Conservation (phyloP, 805 yeast species). For the Wickerhamiella australiensis region DNA sequence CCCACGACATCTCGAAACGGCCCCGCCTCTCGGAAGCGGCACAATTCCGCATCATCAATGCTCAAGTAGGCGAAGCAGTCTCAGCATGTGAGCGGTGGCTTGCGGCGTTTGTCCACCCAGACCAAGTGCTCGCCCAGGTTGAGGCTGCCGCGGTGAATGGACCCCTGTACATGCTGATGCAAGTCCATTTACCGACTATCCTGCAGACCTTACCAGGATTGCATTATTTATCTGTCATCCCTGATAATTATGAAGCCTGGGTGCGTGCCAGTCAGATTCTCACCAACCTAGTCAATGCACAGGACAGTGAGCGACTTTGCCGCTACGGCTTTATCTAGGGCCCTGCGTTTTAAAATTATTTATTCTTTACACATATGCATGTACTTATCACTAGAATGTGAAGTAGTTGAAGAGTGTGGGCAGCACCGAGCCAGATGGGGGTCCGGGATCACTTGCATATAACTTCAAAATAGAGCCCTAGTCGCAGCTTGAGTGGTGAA, state of each 20-base stretch:
- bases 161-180: not conserved
- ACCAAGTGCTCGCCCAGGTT: constrained; percentile 3
- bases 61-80: constrained; percentile 3
- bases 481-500: too few species aligned
- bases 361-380: not conserved
- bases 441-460: too few species aligned
- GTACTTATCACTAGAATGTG: not conserved
- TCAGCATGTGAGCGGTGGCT: constrained; percentile 3
- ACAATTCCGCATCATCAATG: constrained; percentile 2
- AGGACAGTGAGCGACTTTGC: not conserved
- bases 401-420: not conserved
- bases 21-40: constrained; percentile 8
- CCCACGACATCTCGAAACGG: constrained; percentile 2
- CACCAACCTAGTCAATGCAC: not conserved
- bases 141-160: constrained; percentile 7
- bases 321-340: constrained; percentile 6
- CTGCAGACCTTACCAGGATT: not conserved
- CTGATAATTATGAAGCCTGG: constrained; percentile 5
- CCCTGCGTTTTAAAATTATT: not conserved
- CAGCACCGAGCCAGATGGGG: too few species aligned
- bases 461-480: too few species aligned
- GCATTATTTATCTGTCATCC: not conserved
- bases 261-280: not conserved
- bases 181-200: not conserved
- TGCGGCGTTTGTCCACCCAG: constrained; percentile 3